Evolutionary conservation across 129 eudicot genomes (phyloP), one percentile per base, ranked within the genome.

Genomic region (Kitagawia praeruptora): DNA sequence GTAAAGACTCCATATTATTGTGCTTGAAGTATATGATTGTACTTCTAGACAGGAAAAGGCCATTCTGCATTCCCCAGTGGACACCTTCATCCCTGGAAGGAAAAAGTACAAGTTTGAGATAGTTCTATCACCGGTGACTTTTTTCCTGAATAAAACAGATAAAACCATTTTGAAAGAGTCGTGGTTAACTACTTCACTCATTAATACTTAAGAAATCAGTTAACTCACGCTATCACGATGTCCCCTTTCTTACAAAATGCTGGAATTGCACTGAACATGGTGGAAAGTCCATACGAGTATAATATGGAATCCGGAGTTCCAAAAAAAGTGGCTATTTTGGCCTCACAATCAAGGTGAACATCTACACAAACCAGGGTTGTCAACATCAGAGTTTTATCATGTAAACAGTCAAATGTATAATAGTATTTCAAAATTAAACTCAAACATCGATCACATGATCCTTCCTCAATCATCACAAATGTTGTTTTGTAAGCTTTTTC

Each of bases 1-100:
- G 86, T 75, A 96, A 74, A 42, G 98, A 92, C 81, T 84, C 88
- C 97, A 92, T 90, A 80, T 96, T 85, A 73, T 96, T 96, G 85
- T 96, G 99, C 87, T 96, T 90, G 75, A 96, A 96, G 84, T 96
- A 96, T 54, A 92, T 82, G 81, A 96, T 89, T 48, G 97, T 92
- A 81, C 99, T 96, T 85, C 97, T 89, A 8, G 99, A 96, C 74
- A 96, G 83, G 66, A 86, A 84, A 81, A 92, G 94, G 38, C 99
- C 97, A 86, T 92, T 92, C 76, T 96, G 99, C 79, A 96, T 96
- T 74, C 97, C 97, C 99, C 99, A 96, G 82, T 96, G 97, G 73
- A 96, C 99, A n/a, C 98, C 98, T 78, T 96, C 98, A 53, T 96
- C 99, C 77, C 99, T 90, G 82, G 23, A 83, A 84, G 54, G 61